Evolutionary conservation across 2,329 filamentous ascomycete genomes (phyloP).

Genomic region (Cryphonectria japonica): DNA sequence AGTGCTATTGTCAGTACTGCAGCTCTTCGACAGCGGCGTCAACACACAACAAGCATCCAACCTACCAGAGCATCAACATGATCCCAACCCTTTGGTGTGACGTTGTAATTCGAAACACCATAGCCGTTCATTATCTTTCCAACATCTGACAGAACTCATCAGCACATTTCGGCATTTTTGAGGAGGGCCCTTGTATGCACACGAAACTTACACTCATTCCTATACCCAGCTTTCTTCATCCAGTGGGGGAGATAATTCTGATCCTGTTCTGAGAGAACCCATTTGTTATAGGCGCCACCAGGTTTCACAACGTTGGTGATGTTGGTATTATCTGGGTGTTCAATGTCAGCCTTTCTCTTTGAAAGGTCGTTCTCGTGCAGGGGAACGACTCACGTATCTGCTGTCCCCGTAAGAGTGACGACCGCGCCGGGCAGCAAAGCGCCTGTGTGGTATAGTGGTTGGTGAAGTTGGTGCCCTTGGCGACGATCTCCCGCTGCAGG

Average conservation of each 20-base stretch:
- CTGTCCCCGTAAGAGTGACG: conserved; percentile 34
- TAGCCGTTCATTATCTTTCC: conserved; percentile 52
- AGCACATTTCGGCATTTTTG: no score
- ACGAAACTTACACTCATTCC: conserved; percentile 44
- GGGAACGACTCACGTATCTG: conserved; percentile 20
- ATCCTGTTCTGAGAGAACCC: conserved; percentile 47
- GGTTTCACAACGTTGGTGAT: conserved; percentile 41
- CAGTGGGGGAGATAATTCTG: conserved; percentile 48
- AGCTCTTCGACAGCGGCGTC: neutral
- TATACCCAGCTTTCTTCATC: conserved; percentile 48
- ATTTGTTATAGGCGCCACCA: conserved; percentile 47
- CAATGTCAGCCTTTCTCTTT: neutral
- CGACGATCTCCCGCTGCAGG: conserved; percentile 33
- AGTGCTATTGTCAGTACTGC: neutral
- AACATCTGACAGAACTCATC: conserved; percentile 29
- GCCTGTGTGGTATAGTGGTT: conserved; percentile 36
- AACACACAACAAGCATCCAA: neutral
- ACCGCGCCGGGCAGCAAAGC: conserved; percentile 37
- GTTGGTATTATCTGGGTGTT: conserved; percentile 36
- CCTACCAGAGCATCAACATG: conserved; percentile 32
- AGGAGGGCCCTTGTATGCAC: neutral
- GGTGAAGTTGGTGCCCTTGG: conserved; percentile 33
- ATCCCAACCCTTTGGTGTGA: conserved; percentile 36
- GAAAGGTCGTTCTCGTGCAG: neutral
- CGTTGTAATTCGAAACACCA: conserved; percentile 45